phyloP scores from a whole-genome alignment of 2,329 filamentous ascomycete species.

The Apiospora arundinis region DNA sequence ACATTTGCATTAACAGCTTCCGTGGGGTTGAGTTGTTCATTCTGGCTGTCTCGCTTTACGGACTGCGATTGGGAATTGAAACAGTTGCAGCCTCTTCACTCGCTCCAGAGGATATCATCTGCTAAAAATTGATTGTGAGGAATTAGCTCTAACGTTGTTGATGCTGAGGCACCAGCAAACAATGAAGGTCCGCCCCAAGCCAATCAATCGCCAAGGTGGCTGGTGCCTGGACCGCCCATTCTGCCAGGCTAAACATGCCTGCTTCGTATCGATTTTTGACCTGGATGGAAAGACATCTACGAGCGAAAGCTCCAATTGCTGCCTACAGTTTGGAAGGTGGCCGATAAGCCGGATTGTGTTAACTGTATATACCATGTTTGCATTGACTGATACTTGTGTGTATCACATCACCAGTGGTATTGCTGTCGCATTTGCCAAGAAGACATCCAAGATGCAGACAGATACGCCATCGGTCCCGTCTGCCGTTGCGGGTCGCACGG shows the following conservation, averaged over 20 bases:
- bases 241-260: not conserved
- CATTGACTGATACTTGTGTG: not conserved
- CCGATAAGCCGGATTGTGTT: no score
- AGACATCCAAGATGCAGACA: no score
- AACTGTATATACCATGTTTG: no score
- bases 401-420: no score
- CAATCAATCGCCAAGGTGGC: not conserved
- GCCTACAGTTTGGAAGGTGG: not conserved
- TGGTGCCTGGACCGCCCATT: not conserved
- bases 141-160: no score
- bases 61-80: not conserved
- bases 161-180: not conserved
- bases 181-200: not conserved
- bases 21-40: not conserved
- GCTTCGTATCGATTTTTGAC: not conserved
- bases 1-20: constrained; percentile 43
- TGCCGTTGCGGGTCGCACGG: not conserved
- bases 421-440: not conserved
- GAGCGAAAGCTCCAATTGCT: not conserved
- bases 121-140: not conserved
- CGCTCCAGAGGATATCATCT: not conserved
- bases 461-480: not conserved
- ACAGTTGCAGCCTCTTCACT: no score
- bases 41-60: not conserved
- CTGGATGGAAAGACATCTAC: not conserved